These are phyloP conservation scores for Jaltomata sinuosa DNA, from an alignment of 257 asterid genomes.

Conservation along the genomic window DNA sequence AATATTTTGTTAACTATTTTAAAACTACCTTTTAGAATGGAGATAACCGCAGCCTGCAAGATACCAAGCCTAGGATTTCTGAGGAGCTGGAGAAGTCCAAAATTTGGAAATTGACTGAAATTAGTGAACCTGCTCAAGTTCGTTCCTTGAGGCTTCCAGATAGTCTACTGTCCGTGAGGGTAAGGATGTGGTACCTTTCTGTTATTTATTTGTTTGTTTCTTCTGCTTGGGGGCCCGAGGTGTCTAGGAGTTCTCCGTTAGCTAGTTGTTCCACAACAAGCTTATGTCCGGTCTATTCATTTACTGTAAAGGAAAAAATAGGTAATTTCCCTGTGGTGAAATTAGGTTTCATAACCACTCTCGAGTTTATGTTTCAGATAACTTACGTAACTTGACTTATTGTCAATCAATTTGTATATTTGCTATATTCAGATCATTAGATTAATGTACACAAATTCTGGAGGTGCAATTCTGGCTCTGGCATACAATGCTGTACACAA, in stretches of 20 bases:
- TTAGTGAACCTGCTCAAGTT: conserved; percentile 42
- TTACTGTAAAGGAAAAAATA: neutral
- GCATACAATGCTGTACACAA: conserved; percentile 57
- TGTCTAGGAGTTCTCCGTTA: neutral
- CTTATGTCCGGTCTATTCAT: neutral
- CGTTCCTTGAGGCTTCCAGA: conserved; percentile 57
- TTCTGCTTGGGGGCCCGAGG: neutral
- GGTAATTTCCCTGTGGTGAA: neutral
- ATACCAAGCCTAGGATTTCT: conserved; percentile 30
- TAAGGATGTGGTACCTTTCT: conserved; percentile 2
- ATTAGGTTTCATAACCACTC: neutral
- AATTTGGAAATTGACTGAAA: conserved; percentile 49
- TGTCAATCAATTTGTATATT: neutral
- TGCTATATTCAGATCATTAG: conserved; percentile 39
- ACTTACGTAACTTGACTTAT: neutral
- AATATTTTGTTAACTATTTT: neutral
- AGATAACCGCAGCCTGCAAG: conserved; percentile 29
- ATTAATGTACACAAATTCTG: conserved; percentile 55
- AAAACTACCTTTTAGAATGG: conserved; percentile 25
- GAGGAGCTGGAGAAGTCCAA: conserved; percentile 45
- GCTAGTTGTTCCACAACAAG: neutral
- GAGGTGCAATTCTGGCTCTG: conserved; percentile 50
- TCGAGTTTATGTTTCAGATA: neutral
- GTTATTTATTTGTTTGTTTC: neutral
- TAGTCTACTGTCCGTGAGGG: conserved; percentile 36